A percentile compares a stretch with the other conserved stretches of the same genome.
phyloP scores from a whole-genome alignment of 768 basidiomycete genomes.

The Tricholoma hemisulphureum region DNA sequence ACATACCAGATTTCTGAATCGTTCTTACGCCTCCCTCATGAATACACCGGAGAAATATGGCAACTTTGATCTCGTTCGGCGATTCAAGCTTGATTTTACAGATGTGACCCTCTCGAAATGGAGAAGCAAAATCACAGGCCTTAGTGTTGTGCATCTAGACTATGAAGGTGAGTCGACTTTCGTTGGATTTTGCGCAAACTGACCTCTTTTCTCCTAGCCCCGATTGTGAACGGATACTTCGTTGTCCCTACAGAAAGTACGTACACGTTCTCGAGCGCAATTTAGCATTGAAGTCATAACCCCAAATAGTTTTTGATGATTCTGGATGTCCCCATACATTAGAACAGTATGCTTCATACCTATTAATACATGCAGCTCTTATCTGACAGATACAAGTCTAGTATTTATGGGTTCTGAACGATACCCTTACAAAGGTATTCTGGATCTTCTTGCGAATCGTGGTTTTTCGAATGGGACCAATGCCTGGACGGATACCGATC shows the following conservation, averaged over 20 bases:
- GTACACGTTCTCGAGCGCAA: slow-evolving; percentile 1
- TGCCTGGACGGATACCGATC: slow-evolving; percentile 96
- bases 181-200: background rate
- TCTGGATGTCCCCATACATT: slow-evolving; percentile 94
- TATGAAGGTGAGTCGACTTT: slow-evolving; percentile 66
- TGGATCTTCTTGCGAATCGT: slow-evolving; percentile 93
- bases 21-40: slow-evolving; percentile 27
- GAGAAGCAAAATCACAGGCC: slow-evolving; percentile 82
- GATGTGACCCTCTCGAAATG: slow-evolving; percentile 86
- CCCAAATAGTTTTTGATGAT: slow-evolving; percentile 78
- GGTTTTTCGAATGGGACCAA: slow-evolving; percentile 91
- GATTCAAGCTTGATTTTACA: slow-evolving; percentile 73
- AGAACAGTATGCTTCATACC: slow-evolving; percentile 67
- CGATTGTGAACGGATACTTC: slow-evolving; percentile 89
- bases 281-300: slow-evolving; percentile 1
- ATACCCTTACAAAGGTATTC: slow-evolving; percentile 94
- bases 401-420: slow-evolving; percentile 95
- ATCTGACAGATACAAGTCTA: slow-evolving; percentile 43
- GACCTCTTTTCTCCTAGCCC: slow-evolving; percentile 48
- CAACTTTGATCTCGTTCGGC: slow-evolving; percentile 82
- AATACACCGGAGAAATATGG: slow-evolving; percentile 47
- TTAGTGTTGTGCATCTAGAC: slow-evolving; percentile 87
- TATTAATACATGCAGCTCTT: slow-evolving; percentile 2
- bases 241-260: slow-evolving; percentile 87
- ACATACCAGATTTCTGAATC: slow-evolving; percentile 1